Base-by-base conservation (phyloP, 139 green algal genomes). In the Ettlia oleoabundans region DNA sequence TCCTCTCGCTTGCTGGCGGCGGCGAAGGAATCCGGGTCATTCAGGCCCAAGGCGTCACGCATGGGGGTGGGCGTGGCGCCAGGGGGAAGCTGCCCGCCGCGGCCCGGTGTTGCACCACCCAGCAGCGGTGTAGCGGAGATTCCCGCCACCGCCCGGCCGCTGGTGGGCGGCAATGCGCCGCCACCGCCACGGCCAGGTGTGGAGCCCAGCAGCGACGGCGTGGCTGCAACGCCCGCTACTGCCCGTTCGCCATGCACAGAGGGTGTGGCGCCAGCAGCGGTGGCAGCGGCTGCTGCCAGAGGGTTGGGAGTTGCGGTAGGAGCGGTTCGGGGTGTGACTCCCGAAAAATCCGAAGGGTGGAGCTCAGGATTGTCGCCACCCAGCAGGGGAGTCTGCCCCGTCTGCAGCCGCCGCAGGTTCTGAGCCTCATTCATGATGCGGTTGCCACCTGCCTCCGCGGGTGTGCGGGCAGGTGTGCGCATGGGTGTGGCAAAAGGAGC, bases 321-420 rank as follows among this genome's bases (percentile, higher is more conserved):
- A 8, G 64, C 40, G 3, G 78, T 55, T 53, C 79, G 78, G 4
- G 94, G 95, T 1, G 91, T 94, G 30, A 96, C 86, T 68, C 95
- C 95, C 2, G 65, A 82, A 81, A 97, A 97, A 87, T 97, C 92
- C 0, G 82, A 89, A 21, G 83, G 79, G 72, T 93, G 78, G 22
- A 98, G 86, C 32, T 96, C 91, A 0, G 94, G 92, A 75, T 93
- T 95, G 37, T 96, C 94, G 1, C 96, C 96, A 32, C 96, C 96
- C 37, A 96, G 73, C 64, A 99, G 91, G 1, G 97, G 95, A 1
- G 96, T 99, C 81, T 95, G 86, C 75, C 93, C 92, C 33, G 86
- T 74, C 63, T 86, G 83, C 67, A 98, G 84, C n/a, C 83, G 82
- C 3, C 90, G 91, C 64, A 97, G 90, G 78, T 97, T 95, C 63